These are phyloP conservation scores for Lepidium aucheri DNA, from an alignment of 345 rosid genomes.

Conservation along the genomic window DNA sequence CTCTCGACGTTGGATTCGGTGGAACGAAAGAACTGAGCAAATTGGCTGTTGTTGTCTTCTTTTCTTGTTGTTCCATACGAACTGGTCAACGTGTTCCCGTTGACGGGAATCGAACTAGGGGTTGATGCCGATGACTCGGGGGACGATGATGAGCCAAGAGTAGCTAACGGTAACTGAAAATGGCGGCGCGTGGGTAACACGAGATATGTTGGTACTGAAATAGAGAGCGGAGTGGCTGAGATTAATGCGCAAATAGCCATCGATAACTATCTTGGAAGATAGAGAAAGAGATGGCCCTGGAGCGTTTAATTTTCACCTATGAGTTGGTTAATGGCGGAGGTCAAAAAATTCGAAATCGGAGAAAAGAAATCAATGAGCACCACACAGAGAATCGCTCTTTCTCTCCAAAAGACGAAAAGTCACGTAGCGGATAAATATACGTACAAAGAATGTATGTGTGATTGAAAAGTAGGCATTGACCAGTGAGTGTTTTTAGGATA, in stretches of 20 bases:
- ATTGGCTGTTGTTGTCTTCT: background rate
- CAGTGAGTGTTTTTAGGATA: too few relatives aligned
- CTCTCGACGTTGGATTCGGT: constrained; percentile 70
- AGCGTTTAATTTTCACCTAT: background rate
- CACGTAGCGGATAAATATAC: background rate
- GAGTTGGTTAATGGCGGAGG: background rate
- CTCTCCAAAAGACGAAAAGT: background rate
- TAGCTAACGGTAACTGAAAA: constrained; percentile 20
- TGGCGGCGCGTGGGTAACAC: constrained; percentile 23
- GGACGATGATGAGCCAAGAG: constrained; percentile 36
- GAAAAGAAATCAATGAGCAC: background rate
- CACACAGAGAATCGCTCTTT: background rate
- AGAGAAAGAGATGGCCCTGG: background rate
- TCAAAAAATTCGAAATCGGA: background rate
- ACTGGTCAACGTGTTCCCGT: constrained; percentile 19
- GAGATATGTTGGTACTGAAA: constrained; percentile 16
- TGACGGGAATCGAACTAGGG: constrained; percentile 3
- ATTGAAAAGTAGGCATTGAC: too few relatives aligned
- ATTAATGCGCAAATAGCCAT: constrained; percentile 49
- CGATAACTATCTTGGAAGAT: background rate
- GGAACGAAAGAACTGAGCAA: constrained; percentile 44
- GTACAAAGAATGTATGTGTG: background rate
- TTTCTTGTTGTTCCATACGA: background rate
- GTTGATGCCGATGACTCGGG: constrained; percentile 34
- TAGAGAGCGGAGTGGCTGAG: constrained; percentile 36